Percentiles rank a stretch among this genome's conserved stretches.
Evolutionary conservation across 106 monocot species (phyloP).

Genomic region (Allium sativum): DNA sequence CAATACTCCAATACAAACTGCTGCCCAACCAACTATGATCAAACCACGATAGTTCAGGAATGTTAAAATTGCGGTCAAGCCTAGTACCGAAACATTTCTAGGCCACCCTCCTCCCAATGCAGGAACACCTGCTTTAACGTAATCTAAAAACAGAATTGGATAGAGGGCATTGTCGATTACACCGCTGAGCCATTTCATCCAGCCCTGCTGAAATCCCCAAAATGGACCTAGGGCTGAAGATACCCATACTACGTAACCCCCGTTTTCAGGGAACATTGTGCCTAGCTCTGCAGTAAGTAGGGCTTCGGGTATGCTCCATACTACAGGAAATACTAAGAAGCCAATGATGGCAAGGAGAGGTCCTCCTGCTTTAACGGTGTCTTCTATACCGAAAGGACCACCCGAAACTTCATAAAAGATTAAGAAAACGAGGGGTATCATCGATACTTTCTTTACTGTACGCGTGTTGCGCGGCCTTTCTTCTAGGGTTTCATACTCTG

Average conservation of each 20-base stretch:
- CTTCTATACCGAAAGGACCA: constrained; percentile 64
- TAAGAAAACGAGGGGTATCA: constrained; percentile 49
- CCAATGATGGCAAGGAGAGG: constrained; percentile 55
- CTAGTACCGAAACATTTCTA: constrained; percentile 30
- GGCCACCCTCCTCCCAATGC: constrained; percentile 32
- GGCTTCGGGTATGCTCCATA: constrained; percentile 79
- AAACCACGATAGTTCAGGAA: constrained; percentile 62
- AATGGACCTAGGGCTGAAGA: constrained; percentile 53
- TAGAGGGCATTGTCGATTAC: constrained; percentile 80
- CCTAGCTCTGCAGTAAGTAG: constrained; percentile 65
- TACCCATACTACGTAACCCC: constrained; percentile 74
- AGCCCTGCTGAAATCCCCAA: constrained; percentile 76
- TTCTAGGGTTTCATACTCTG: constrained; percentile 11
- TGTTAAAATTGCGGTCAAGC: constrained; percentile 36
- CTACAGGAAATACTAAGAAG: constrained; percentile 52
- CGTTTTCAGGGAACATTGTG: constrained; percentile 78
- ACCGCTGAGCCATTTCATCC: constrained; percentile 81
- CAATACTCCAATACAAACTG: constrained; percentile 48
- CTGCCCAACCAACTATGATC: constrained; percentile 57
- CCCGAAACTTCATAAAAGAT: constrained; percentile 86
- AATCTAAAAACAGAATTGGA: constrained; percentile 61
- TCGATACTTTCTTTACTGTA: constrained; percentile 32
- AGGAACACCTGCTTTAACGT: constrained; percentile 47
- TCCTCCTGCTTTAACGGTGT: constrained; percentile 61
- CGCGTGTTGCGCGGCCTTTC: constrained; percentile 14